Conservation (phyloP, 768 basidiomycete genomes). For the Rhizopogon rudus region DNA sequence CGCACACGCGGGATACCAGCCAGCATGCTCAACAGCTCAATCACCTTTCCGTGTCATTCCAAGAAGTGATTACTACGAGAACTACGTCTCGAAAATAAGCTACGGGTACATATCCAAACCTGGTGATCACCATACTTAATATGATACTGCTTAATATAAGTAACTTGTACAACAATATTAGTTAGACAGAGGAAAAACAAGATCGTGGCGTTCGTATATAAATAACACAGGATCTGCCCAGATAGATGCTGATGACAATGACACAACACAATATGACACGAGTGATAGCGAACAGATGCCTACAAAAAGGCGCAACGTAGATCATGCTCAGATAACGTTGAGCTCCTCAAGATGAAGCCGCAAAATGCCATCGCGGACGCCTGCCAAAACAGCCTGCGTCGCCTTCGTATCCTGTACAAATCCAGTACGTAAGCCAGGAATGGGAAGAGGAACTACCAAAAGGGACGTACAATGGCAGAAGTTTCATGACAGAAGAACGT, state of each 20-base stretch:
- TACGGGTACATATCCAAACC: no score
- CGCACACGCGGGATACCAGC: no score
- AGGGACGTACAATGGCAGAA: slow-evolving; percentile 55
- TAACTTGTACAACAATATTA: no score
- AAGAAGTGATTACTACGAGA: no score
- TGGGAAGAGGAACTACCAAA: background rate
- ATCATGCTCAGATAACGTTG: slow-evolving; percentile 18
- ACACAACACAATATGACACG: background rate
- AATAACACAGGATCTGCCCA: background rate
- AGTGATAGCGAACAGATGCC: background rate
- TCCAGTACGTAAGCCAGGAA: background rate
- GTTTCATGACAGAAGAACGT: slow-evolving; percentile 68
- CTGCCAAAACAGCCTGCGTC: slow-evolving; percentile 32
- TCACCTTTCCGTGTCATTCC: no score
- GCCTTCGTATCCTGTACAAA: slow-evolving; percentile 31
- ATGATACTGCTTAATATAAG: no score
- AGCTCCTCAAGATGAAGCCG: slow-evolving; percentile 26
- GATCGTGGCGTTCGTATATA: background rate
- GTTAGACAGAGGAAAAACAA: no score
- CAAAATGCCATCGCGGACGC: slow-evolving; percentile 39
- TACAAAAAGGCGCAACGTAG: no score
- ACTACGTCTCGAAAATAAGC: no score
- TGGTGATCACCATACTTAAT: no score
- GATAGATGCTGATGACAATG: background rate
- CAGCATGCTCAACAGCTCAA: no score